phyloP scores from a whole-genome alignment of 73 alveolate genomes.

The Stentor coeruleus region DNA sequence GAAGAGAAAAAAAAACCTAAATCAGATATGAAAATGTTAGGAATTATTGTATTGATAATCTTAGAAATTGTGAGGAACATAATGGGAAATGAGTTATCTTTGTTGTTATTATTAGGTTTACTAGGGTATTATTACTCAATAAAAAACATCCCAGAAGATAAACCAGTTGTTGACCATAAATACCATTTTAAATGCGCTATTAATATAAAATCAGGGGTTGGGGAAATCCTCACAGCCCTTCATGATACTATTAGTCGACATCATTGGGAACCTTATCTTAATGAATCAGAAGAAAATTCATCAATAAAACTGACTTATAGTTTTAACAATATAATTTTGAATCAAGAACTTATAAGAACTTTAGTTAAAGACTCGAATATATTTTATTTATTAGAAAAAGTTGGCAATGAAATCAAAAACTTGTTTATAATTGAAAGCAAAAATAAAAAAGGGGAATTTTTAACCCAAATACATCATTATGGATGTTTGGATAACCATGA shows the following conservation, averaged over 20 bases:
- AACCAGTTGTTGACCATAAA: background rate
- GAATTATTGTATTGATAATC: background rate
- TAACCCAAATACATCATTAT: background rate
- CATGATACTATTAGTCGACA: background rate
- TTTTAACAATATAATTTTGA: background rate
- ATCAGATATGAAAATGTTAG: background rate
- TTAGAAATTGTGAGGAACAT: background rate
- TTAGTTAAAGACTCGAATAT: background rate
- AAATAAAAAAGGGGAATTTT: background rate
- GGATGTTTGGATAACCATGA: background rate
- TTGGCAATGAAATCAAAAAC: background rate
- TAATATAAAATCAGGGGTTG: background rate
- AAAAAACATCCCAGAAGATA: background rate
- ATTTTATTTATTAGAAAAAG: slow-evolving; percentile 11
- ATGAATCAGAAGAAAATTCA: background rate
- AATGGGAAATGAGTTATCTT: background rate
- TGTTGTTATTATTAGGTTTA: background rate
- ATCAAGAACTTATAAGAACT: background rate
- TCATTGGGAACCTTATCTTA: slow-evolving; percentile 9
- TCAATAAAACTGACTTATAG: background rate
- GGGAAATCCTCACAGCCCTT: slow-evolving; percentile 15
- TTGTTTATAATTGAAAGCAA: background rate
- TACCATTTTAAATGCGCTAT: background rate
- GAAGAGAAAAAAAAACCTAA: background rate
- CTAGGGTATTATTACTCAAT: background rate